A percentile compares a stretch with the other conserved stretches of the same genome.
Conservation (phyloP, 2,329 filamentous ascomycete species). For the Fusarium sublunatum region DNA sequence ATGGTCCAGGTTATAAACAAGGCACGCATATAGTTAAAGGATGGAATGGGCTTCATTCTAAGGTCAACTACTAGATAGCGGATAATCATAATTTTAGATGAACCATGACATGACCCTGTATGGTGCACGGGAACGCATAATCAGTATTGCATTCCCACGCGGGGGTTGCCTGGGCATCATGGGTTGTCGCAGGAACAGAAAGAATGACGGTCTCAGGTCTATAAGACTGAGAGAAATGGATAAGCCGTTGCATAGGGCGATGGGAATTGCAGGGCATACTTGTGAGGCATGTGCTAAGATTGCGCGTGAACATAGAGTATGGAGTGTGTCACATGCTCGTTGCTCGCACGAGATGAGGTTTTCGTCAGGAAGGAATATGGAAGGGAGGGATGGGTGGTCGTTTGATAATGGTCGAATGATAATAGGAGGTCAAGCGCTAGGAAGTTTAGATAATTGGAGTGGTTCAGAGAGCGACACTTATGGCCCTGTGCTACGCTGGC, state of each 20-base stretch:
- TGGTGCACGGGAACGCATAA: slow-evolving; percentile 5
- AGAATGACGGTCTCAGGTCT: slow-evolving; percentile 12
- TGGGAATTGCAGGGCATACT: background rate
- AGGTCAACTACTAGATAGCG: slow-evolving; percentile 22
- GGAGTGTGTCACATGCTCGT: slow-evolving; percentile 30
- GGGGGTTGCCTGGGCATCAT: slow-evolving; percentile 7
- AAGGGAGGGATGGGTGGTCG: background rate
- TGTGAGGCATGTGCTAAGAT: slow-evolving; percentile 35
- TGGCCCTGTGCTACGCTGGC: slow-evolving; percentile 9
- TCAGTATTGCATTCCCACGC: slow-evolving; percentile 25
- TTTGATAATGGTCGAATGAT: background rate
- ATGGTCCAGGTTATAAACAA: slow-evolving; percentile 17
- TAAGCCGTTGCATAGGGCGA: slow-evolving; percentile 10
- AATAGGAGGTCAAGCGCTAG: too few relatives aligned
- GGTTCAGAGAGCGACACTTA: too few relatives aligned
- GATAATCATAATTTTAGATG: slow-evolving; percentile 39
- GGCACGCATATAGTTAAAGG: slow-evolving; percentile 5
- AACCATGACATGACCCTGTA: background rate
- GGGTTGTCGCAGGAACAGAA: background rate
- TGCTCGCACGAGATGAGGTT: slow-evolving; percentile 9
- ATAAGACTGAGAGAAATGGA: slow-evolving; percentile 5
- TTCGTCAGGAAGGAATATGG: slow-evolving; percentile 1
- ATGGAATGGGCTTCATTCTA: slow-evolving; percentile 34
- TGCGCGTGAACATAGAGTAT: slow-evolving; percentile 21
- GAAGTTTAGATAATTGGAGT: too few relatives aligned